Evolutionary conservation across 106 monocot genomes (phyloP), one percentile per base, ranked within the genome.

Genomic region (Alisma plantagoaquatica): DNA sequence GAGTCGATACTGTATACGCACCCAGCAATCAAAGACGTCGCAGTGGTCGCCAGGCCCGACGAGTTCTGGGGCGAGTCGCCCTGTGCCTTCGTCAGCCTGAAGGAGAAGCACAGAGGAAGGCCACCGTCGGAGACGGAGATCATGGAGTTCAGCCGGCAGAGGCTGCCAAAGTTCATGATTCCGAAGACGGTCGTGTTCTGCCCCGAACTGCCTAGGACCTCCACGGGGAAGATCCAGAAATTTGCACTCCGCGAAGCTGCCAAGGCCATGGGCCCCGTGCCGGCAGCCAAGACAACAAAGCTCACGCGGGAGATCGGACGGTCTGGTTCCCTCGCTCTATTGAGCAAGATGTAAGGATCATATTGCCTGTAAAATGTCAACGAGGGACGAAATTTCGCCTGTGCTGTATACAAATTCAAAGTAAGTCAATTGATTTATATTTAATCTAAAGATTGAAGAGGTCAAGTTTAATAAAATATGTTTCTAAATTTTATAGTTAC

Each of bases 41-140:
- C 83, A 1, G 83, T 83, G 56, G 87, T 87, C 50, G 92, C 79
- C 27, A 86, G 86, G 86, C 87, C 83, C 17, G 87, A 87, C 31
- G 62, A 59, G 3, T 41, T 28, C 4, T 87, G 92, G 87, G 92
- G 87, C 15, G 92, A 85, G 55, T 65, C 75, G 3, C 94, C 94
- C 0, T 94, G 94, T 46, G 94, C 87, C 5, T 87, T 94, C 38
- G 53, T 93, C 0, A 33, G 17, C 2, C 23, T 70, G 14, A 76
- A 54, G 62, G 44, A 57, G n/a, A n/a, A n/a, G n/a, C n/a, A n/a
- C n/a, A n/a, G n/a, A 17, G 60, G 27, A 1, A 27, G 9, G 21
- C 19, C 42, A n/a, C 22, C 25, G 5, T 26, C 41, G 17, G 28
- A 28, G 14, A 23, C 31, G 30, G 75, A 80, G 9, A 51, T 91